Conservation (phyloP, 2,329 filamentous ascomycete species). For the Calonectria ilicicola region DNA sequence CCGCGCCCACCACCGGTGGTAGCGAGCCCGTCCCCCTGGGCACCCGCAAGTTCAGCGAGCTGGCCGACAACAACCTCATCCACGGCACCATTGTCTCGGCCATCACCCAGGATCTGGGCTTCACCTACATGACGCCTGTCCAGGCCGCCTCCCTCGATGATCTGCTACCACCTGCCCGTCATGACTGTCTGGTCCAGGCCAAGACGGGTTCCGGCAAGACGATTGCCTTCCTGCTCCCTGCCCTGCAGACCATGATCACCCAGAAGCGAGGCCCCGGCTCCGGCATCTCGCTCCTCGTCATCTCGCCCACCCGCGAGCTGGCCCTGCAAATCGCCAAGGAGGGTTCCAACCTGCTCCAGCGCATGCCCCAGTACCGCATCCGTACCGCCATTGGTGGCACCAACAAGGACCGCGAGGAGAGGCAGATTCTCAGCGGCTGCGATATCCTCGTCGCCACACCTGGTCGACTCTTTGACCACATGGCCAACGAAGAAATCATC, state of each 20-base stretch:
- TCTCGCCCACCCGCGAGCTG: slow-evolving; percentile 78
- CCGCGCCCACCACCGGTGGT: background rate
- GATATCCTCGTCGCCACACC: slow-evolving; percentile 86
- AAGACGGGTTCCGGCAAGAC: slow-evolving; percentile 93
- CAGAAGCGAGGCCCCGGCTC: slow-evolving; percentile 46
- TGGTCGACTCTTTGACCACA: slow-evolving; percentile 81
- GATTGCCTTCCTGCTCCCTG: slow-evolving; percentile 84
- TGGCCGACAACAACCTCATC: slow-evolving; percentile 54
- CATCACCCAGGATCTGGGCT: slow-evolving; percentile 61
- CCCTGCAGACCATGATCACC: slow-evolving; percentile 80
- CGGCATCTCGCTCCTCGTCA: slow-evolving; percentile 71
- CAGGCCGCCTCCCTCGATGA: slow-evolving; percentile 64
- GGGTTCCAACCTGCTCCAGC: slow-evolving; percentile 76
- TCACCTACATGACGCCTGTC: slow-evolving; percentile 66
- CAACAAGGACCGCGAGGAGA: slow-evolving; percentile 80
- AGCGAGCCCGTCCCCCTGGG: slow-evolving; percentile 52
- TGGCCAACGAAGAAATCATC: slow-evolving; percentile 77
- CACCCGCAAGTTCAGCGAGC: slow-evolving; percentile 60
- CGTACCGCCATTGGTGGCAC: slow-evolving; percentile 83
- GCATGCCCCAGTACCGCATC: slow-evolving; percentile 80
- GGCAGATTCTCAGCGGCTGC: slow-evolving; percentile 77
- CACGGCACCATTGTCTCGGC: slow-evolving; percentile 60
- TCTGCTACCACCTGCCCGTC: slow-evolving; percentile 58
- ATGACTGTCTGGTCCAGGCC: slow-evolving; percentile 78
- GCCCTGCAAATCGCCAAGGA: slow-evolving; percentile 79